A percentile compares a stretch with the other conserved stretches of the same genome.
These are phyloP conservation scores for Neurospora discreta DNA, from an alignment of 495 filamentous ascomycete genomes.

Conservation along the genomic window DNA sequence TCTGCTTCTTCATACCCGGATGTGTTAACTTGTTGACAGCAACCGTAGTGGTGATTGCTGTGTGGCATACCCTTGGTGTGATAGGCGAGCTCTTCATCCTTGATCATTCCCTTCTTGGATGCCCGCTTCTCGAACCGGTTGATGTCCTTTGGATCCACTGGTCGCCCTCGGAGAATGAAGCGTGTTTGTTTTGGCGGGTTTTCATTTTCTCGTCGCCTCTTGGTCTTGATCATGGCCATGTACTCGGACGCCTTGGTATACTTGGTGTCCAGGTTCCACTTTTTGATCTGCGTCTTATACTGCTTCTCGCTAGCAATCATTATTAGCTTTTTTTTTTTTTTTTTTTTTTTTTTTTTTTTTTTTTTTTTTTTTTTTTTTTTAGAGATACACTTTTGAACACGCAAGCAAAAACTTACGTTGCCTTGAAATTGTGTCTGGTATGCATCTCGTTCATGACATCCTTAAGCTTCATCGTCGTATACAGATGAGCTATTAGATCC, in stretches of 20 bases:
- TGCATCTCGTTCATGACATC: constrained; percentile 26
- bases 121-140: constrained; percentile 26
- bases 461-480: constrained; percentile 25
- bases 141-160: constrained; percentile 25
- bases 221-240: constrained; percentile 26
- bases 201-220: constrained; percentile 14
- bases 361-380: no score
- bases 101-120: constrained; percentile 19
- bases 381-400: neutral
- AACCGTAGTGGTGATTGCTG: neutral
- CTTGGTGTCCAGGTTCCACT: constrained; percentile 30
- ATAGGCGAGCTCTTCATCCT: constrained; percentile 6
- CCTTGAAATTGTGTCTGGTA: constrained; percentile 20
- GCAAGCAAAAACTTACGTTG: constrained; percentile 16
- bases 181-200: constrained; percentile 20
- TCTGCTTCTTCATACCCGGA: constrained; percentile 5
- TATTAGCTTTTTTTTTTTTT: neutral
- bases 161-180: constrained; percentile 21
- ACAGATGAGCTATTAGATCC: constrained; percentile 22
- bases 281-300: constrained; percentile 29
- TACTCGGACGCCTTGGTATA: constrained; percentile 29
- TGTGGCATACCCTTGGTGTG: neutral
- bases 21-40: neutral
- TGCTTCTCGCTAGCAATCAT: constrained; percentile 18
- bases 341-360: no score